Evolutionary conservation across 192 early-diverging fungal genomes (phyloP).

Genomic region (Physocladia obscura): DNA sequence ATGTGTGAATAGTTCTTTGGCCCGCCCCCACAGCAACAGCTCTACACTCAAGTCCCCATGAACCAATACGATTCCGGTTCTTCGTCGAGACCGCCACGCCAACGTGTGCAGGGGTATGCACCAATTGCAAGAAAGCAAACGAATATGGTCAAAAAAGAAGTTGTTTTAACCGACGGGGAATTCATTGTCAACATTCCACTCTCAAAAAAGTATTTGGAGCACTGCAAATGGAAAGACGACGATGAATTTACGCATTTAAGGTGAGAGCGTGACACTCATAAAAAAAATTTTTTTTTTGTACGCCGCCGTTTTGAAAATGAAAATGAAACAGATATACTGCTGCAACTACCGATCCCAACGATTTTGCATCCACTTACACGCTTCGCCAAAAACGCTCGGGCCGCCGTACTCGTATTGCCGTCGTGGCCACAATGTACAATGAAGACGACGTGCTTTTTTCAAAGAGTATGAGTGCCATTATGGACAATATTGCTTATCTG

Average conservation of each 20-base stretch:
- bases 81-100: neutral
- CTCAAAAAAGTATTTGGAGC: slow-evolving; percentile 37
- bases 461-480: slow-evolving; percentile 62
- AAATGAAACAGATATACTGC: slow-evolving; percentile 75
- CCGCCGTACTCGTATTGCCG: slow-evolving; percentile 64
- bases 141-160: slow-evolving; percentile 29
- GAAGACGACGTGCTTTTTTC: slow-evolving; percentile 65
- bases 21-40: too few relatives aligned
- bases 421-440: slow-evolving; percentile 75
- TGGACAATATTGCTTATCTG: slow-evolving; percentile 69
- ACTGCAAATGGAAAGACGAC: slow-evolving; percentile 43
- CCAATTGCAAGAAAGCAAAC: slow-evolving; percentile 11
- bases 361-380: slow-evolving; percentile 62
- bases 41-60: neutral
- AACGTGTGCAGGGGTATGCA: slow-evolving; percentile 6
- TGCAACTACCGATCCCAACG: slow-evolving; percentile 65
- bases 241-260: slow-evolving; percentile 71
- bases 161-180: slow-evolving; percentile 32
- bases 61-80: neutral
- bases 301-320: too few relatives aligned
- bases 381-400: slow-evolving; percentile 57
- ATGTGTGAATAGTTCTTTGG: too few relatives aligned
- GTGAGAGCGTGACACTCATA: neutral
- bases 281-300: slow-evolving; percentile 47
- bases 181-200: slow-evolving; percentile 50